Evolutionary conservation across 1,284 basidiomycete genomes (phyloP).

Genomic region (Tilletia caries): DNA sequence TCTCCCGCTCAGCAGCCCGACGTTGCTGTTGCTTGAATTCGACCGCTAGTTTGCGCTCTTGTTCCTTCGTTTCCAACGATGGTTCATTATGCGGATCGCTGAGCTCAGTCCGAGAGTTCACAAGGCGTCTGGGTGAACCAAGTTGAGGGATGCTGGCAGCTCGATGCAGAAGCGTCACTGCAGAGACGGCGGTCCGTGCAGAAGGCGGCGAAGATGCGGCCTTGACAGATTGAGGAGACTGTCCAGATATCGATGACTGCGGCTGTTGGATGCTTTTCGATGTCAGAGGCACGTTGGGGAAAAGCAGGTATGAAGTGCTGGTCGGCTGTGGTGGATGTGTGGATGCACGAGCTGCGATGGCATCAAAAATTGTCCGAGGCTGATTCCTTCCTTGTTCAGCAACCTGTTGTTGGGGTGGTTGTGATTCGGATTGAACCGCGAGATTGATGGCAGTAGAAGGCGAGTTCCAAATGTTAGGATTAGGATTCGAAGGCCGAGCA

Average conservation of each 20-base stretch:
- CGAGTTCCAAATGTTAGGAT: neutral
- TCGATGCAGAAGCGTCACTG: neutral
- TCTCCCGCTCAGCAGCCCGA: neutral
- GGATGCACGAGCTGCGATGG: neutral
- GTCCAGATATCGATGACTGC: neutral
- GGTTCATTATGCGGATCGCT: conserved; percentile 10
- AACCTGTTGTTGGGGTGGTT: neutral
- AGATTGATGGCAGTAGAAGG: neutral
- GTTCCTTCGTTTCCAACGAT: neutral
- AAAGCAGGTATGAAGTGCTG: neutral
- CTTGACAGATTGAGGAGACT: neutral
- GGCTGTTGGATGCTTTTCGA: neutral
- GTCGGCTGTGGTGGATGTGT: neutral
- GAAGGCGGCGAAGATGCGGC: neutral
- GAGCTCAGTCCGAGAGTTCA: neutral
- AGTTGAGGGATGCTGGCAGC: conserved; percentile 13
- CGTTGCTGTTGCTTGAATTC: neutral
- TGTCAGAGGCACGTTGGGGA: neutral
- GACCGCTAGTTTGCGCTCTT: neutral
- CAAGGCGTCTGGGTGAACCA: conserved; percentile 3
- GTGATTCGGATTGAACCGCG: neutral
- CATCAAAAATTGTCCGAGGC: conserved; percentile 9
- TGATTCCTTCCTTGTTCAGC: neutral
- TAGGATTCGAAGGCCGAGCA: neutral
- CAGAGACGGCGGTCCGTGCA: neutral